Conservation (phyloP, 2,329 filamentous ascomycete species). For the Apiospora arundinis region DNA sequence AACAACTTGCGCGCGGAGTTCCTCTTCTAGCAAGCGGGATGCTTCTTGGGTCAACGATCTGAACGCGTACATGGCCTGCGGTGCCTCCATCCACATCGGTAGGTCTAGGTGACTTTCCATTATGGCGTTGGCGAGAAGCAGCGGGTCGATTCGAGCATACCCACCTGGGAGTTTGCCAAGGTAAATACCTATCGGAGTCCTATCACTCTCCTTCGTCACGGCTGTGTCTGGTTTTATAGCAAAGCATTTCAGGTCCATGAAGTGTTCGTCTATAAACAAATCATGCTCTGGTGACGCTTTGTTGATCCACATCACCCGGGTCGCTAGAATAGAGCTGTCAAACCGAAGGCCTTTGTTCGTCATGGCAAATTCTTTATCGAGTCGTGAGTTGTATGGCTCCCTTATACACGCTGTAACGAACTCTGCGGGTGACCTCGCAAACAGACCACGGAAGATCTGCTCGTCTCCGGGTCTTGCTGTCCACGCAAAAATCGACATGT, state of each 20-base stretch:
- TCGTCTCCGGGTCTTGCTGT: neutral
- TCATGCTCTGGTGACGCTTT: no score
- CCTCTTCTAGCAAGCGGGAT: neutral
- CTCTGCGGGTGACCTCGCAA: neutral
- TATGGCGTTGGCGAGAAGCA: no score
- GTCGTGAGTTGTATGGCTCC: neutral
- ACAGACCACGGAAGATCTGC: neutral
- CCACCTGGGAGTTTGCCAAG: neutral
- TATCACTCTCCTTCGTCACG: neutral
- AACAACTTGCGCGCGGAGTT: neutral
- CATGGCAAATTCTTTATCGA: neutral
- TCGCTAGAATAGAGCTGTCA: neutral
- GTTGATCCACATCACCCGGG: no score
- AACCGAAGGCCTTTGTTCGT: conserved; percentile 16
- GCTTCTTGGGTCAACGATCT: neutral
- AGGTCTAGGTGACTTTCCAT: neutral
- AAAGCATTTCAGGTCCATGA: neutral
- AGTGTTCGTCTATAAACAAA: neutral
- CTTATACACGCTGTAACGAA: neutral
- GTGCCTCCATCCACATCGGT: neutral
- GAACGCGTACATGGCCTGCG: neutral
- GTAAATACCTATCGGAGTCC: neutral
- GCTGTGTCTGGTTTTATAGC: neutral
- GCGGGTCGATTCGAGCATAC: neutral
- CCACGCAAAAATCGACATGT: conserved; percentile 20